Conservation (phyloP, 208 protist genomes). For the Leishmania braziliensis region DNA sequence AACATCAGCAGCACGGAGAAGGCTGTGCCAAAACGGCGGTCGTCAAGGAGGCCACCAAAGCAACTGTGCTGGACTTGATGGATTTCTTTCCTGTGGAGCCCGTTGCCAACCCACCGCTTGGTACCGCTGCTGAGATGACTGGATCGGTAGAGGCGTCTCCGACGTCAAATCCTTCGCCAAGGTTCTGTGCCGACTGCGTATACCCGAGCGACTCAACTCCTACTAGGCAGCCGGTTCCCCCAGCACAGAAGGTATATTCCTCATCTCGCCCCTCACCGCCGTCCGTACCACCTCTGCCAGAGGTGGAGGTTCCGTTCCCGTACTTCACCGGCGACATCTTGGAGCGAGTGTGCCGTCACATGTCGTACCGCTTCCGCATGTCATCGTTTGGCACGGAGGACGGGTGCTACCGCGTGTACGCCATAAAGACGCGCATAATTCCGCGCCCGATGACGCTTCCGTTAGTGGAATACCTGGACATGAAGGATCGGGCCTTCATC, state of each 20-base stretch:
- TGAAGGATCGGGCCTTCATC: slow-evolving; percentile 63
- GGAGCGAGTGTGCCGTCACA: slow-evolving; percentile 72
- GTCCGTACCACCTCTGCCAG: slow-evolving; percentile 7
- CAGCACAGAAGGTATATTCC: neutral
- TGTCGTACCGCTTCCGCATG: slow-evolving; percentile 72
- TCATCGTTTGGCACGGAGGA: slow-evolving; percentile 44
- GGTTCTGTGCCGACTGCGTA: neutral
- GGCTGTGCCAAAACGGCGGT: neutral
- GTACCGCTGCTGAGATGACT: neutral
- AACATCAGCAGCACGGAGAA: neutral
- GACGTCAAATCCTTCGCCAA: neutral
- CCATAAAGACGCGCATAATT: slow-evolving; percentile 55
- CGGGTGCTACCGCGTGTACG: slow-evolving; percentile 44
- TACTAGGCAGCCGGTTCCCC: neutral
- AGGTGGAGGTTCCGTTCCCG: slow-evolving; percentile 73
- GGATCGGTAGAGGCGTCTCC: neutral
- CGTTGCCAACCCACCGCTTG: neutral
- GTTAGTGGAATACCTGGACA: slow-evolving; percentile 74
- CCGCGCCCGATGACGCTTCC: slow-evolving; percentile 79
- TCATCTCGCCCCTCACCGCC: neutral
- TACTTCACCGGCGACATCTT: slow-evolving; percentile 71
- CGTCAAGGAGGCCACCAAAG: neutral
- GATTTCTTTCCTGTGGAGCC: slow-evolving; percentile 24
- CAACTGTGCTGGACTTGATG: slow-evolving; percentile 27
- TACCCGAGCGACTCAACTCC: neutral